These are phyloP conservation scores for Periconia sp. DNA, from an alignment of 2,329 filamentous ascomycete species.

Conservation along the genomic window DNA sequence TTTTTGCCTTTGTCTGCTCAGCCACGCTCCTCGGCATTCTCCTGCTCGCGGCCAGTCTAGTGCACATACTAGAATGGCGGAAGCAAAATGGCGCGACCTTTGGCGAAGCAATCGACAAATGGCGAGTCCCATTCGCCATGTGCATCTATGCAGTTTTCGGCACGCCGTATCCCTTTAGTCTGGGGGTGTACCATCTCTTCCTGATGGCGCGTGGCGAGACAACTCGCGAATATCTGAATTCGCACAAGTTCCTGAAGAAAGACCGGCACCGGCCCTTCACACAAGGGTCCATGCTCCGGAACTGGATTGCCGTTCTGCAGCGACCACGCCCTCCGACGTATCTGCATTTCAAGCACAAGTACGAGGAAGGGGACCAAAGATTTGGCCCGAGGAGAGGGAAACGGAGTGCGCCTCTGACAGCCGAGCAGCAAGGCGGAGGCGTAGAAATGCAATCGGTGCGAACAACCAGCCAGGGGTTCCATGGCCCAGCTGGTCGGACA, in stretches of 20 bases:
- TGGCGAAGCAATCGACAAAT: slow-evolving; percentile 69
- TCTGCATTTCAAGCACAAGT: slow-evolving; percentile 80
- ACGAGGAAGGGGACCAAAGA: slow-evolving; percentile 82
- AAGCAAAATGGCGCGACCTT: slow-evolving; percentile 70
- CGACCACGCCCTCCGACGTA: slow-evolving; percentile 88
- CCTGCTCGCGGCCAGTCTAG: slow-evolving; percentile 77
- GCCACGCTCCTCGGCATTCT: slow-evolving; percentile 79
- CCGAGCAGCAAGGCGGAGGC: slow-evolving; percentile 60
- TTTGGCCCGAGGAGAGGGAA: slow-evolving; percentile 68
- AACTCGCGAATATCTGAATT: slow-evolving; percentile 93
- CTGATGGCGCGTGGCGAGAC: slow-evolving; percentile 91
- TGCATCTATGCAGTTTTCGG: slow-evolving; percentile 80
- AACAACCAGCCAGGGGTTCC: slow-evolving; percentile 32
- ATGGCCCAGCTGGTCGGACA: slow-evolving; percentile 37
- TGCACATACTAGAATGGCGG: slow-evolving; percentile 78
- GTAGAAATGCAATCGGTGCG: slow-evolving; percentile 73
- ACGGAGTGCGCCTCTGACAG: slow-evolving; percentile 53
- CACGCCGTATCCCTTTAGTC: slow-evolving; percentile 79
- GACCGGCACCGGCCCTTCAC: slow-evolving; percentile 92
- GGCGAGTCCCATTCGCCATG: slow-evolving; percentile 85
- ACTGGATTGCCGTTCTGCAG: slow-evolving; percentile 81
- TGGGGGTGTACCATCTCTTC: slow-evolving; percentile 90
- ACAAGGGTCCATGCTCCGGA: slow-evolving; percentile 75
- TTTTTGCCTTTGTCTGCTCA: slow-evolving; percentile 87
- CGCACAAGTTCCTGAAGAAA: slow-evolving; percentile 90